Evolutionary conservation across 108 stramenopile species (phyloP).

Genomic region (Nitzschia sp.): DNA sequence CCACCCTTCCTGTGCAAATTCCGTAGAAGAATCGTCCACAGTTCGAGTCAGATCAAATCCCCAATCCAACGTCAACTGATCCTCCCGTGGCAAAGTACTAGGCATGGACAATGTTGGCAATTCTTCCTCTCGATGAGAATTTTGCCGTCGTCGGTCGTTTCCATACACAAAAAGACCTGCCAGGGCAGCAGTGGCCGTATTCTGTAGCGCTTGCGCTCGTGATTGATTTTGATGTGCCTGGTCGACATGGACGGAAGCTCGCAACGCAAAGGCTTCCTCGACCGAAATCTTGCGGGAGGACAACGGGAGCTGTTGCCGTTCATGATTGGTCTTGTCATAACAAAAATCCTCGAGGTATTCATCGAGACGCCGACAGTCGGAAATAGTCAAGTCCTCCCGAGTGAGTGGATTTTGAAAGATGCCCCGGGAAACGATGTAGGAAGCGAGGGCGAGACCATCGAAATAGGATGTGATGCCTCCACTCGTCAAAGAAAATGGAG

Average conservation of each 20-base stretch:
- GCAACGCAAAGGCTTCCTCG: constrained; percentile 44
- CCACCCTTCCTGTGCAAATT: constrained; percentile 35
- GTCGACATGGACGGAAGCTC: constrained; percentile 46
- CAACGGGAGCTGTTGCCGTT: neutral
- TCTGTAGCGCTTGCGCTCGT: constrained; percentile 27
- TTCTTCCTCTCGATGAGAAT: neutral
- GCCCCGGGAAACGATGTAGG: constrained; percentile 65
- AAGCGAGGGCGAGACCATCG: constrained; percentile 70
- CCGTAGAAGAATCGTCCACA: constrained; percentile 14
- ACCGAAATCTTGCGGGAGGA: constrained; percentile 34
- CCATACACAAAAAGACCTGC: constrained; percentile 63
- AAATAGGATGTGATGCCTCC: constrained; percentile 40
- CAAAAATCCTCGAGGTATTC: constrained; percentile 50
- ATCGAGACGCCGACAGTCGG: constrained; percentile 64
- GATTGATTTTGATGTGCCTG: constrained; percentile 1
- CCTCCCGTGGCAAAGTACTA: neutral
- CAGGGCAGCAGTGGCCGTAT: constrained; percentile 51
- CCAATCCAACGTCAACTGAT: constrained; percentile 13
- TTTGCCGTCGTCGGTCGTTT: constrained; percentile 15
- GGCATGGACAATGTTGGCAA: neutral
- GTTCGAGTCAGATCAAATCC: constrained; percentile 53
- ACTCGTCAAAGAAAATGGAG: constrained; percentile 49
- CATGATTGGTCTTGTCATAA: constrained; percentile 6
- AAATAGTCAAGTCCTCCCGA: constrained; percentile 39
- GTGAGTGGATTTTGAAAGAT: constrained; percentile 72